Evolutionary conservation across 225 moss, liverwort and hornwort species (phyloP).

Genomic region (Sphagnum tenellum): DNA sequence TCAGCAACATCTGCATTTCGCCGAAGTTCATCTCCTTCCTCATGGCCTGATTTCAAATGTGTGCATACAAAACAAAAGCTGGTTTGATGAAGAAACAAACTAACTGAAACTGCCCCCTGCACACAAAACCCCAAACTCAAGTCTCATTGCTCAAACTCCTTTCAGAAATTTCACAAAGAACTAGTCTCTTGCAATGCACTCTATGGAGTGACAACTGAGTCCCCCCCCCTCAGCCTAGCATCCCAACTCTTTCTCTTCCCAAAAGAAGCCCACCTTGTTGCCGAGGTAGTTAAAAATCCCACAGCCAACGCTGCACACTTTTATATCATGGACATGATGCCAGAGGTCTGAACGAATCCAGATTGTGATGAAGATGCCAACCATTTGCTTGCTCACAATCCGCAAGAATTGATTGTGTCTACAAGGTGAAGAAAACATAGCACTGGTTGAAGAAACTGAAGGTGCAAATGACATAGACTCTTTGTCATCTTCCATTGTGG

Average conservation of each 20-base stretch:
- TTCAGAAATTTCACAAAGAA: background rate
- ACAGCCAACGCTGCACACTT: slow-evolving; percentile 84
- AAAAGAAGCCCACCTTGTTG: slow-evolving; percentile 53
- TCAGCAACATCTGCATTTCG: too few species aligned
- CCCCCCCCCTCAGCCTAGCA: background rate
- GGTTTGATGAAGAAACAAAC: too few species aligned
- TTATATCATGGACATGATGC: slow-evolving; percentile 80
- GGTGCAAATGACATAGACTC: slow-evolving; percentile 26
- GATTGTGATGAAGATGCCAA: slow-evolving; percentile 81
- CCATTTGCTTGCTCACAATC: slow-evolving; percentile 95
- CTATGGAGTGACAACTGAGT: too few species aligned
- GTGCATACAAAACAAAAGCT: too few species aligned
- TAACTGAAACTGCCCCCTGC: too few species aligned
- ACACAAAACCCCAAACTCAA: too few species aligned
- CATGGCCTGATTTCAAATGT: too few species aligned
- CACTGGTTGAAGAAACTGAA: slow-evolving; percentile 17
- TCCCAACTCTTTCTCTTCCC: too few species aligned
- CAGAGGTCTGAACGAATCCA: slow-evolving; percentile 84
- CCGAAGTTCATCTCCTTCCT: too few species aligned
- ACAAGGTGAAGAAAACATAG: slow-evolving; percentile 7
- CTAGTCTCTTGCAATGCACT: too few species aligned
- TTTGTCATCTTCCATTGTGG: slow-evolving; percentile 18
- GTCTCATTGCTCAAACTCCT: too few species aligned
- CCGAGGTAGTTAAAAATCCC: slow-evolving; percentile 93
- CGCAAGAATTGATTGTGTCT: slow-evolving; percentile 48